Evolutionary conservation across 441 rosid species (phyloP), one percentile per base, ranked within the genome.

Genomic region (Kokia cookei): DNA sequence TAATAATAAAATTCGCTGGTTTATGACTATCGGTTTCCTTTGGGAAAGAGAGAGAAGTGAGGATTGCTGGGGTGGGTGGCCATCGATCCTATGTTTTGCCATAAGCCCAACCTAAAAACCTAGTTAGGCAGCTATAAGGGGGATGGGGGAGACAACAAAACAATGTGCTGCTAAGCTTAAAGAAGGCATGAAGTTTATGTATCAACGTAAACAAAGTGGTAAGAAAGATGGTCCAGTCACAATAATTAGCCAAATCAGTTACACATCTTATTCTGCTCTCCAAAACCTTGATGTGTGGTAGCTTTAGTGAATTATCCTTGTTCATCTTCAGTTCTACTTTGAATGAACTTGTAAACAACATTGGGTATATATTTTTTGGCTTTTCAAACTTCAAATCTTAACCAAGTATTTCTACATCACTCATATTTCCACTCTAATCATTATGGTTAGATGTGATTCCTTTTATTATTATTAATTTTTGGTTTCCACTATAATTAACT

Each of bases 21-120:
- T 65, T 65, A 12, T 65, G 32, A 43, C 69, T 43, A 22, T 22
- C 11, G 5, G 24, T 43, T 65, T 43, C 69, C 19, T 19, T 7
- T 65, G 69, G n/a, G 11, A 8, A 63, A 62, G 47, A 62, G 26
- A n/a, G 48, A 37, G 47, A 13, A 54, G 9, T 19, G 4, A n/a
- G 9, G 59, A 54, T 14, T 4, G 5, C 59, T 10, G 26, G 67
- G 24, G 11, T 60, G 19, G 4, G 19, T 40, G 50, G 51, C 42
- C 42, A 37, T 37, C 5, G 53, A 12, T 35, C 50, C 35, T 12
- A 65, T 42, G 43, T 42, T 5, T 42, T 11, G 32, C 9, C 9
- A 19, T 65, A 15, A 65, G 69, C 53, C 48, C 69, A 43, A 65
- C 69, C 69, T 65, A 65, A 22, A 55, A 43, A 12, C 69, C 54